phyloP scores from a whole-genome alignment of 768 basidiomycete genomes.

The Leccinellum rugosiceps region DNA sequence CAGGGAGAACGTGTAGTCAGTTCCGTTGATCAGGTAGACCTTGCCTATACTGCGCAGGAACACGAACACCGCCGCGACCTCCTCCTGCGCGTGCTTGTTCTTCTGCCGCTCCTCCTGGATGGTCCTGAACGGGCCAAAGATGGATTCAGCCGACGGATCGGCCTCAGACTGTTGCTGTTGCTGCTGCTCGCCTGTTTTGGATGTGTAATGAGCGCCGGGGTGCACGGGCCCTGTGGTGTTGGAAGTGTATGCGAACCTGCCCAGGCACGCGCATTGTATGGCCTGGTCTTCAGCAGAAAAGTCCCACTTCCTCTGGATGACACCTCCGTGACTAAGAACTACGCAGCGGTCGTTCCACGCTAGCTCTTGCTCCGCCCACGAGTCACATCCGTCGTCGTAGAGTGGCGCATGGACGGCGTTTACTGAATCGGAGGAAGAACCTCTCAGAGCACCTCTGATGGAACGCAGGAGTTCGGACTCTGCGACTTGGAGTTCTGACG shows the following conservation, averaged over 20 bases:
- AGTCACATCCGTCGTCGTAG: constrained; percentile 38
- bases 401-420: constrained; percentile 42
- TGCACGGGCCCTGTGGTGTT: constrained; percentile 26
- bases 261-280: constrained; percentile 80
- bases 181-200: constrained; percentile 15
- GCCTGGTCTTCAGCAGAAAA: constrained; percentile 68
- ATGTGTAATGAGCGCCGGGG: constrained; percentile 29
- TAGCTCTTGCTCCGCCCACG: constrained; percentile 59
- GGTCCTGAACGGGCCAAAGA: constrained; percentile 45
- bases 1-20: constrained; percentile 73
- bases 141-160: constrained; percentile 20
- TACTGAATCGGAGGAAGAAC: constrained; percentile 43
- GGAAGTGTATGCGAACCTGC: constrained; percentile 57
- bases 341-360: constrained; percentile 67
- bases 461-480: constrained; percentile 49
- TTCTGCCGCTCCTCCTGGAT: constrained; percentile 39
- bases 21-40: constrained; percentile 67
- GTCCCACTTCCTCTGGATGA: constrained; percentile 71
- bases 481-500: constrained; percentile 2
- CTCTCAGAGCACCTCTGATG: constrained; percentile 59
- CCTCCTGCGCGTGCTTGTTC: constrained; percentile 33
- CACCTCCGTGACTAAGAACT: constrained; percentile 61
- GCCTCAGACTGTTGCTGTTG: background rate
- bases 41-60: constrained; percentile 74
- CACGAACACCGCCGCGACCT: constrained; percentile 65